A percentile compares a stretch with the other conserved stretches of the same genome.
Conservation (phyloP, 1,284 basidiomycete genomes). For the Cryptococcus sp. region DNA sequence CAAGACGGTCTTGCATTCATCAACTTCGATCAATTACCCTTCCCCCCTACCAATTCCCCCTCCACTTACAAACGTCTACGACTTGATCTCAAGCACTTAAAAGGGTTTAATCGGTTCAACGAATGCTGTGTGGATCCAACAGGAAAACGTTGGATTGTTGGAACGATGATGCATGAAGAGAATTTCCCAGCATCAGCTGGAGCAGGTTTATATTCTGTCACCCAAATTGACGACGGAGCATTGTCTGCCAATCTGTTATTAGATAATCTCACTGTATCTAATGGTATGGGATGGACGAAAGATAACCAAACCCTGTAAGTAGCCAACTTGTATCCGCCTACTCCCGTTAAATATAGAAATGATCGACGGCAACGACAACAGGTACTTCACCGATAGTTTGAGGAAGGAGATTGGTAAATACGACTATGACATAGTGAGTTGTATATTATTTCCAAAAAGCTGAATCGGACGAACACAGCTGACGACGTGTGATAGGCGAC, state of each 20-base stretch:
- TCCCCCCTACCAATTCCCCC: slow-evolving; percentile 12
- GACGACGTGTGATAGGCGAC: slow-evolving; percentile 2
- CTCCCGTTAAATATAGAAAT: neutral
- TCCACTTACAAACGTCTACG: neutral
- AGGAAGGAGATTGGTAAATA: slow-evolving; percentile 20
- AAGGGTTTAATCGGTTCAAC: slow-evolving; percentile 23
- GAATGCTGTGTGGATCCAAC: slow-evolving; percentile 27
- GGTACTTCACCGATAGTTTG: slow-evolving; percentile 32
- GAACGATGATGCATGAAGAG: slow-evolving; percentile 17
- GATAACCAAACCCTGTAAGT: slow-evolving; percentile 22
- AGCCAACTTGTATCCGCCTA: too few species aligned
- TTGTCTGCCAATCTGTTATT: slow-evolving; percentile 10
- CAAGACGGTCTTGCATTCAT: slow-evolving; percentile 21
- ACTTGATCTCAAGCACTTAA: too few species aligned
- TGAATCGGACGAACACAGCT: neutral
- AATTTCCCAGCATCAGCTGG: too few species aligned
- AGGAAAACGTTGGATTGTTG: slow-evolving; percentile 24
- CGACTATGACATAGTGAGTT: slow-evolving; percentile 24
- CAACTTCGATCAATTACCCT: slow-evolving; percentile 17
- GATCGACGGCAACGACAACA: neutral
- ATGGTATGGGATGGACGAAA: slow-evolving; percentile 29
- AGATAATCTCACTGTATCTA: slow-evolving; percentile 25
- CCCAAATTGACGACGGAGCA: slow-evolving; percentile 4
- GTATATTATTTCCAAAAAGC: neutral
- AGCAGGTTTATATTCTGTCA: slow-evolving; percentile 5